Conservation (phyloP, 306 rosid species). For the Quercus alba region DNA sequence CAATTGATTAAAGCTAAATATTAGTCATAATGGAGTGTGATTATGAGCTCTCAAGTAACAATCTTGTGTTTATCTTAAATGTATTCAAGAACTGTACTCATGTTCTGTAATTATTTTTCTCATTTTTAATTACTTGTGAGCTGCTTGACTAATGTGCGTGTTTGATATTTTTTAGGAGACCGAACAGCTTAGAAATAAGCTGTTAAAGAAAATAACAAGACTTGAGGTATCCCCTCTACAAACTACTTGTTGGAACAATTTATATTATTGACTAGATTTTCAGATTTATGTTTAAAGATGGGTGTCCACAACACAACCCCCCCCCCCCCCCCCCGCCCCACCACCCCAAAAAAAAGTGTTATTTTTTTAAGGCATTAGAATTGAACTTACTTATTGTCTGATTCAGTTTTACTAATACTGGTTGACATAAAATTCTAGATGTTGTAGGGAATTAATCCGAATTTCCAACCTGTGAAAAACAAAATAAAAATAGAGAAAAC, state of each 20-base stretch:
- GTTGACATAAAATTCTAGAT: background rate
- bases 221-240: conserved; percentile 48
- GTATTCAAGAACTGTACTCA: background rate
- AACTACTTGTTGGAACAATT: background rate
- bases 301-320: background rate
- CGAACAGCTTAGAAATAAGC: conserved; percentile 45
- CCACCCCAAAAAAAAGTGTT: background rate
- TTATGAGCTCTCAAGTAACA: conserved; percentile 1
- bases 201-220: conserved; percentile 10
- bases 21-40: background rate
- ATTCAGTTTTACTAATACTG: background rate
- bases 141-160: conserved; percentile 24
- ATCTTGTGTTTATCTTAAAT: background rate
- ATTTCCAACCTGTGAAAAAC: too few species aligned
- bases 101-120: background rate
- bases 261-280: background rate
- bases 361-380: background rate
- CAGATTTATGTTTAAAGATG: background rate
- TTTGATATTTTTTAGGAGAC: conserved; percentile 52
- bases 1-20: background rate
- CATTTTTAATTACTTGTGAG: conserved; percentile 2
- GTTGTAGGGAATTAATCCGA: too few species aligned
- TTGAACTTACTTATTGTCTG: background rate
- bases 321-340: too few species aligned
- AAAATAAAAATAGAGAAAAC: too few species aligned